Evolutionary conservation across 2,329 filamentous ascomycete species (phyloP).

Genomic region (Penicillium sp.): DNA sequence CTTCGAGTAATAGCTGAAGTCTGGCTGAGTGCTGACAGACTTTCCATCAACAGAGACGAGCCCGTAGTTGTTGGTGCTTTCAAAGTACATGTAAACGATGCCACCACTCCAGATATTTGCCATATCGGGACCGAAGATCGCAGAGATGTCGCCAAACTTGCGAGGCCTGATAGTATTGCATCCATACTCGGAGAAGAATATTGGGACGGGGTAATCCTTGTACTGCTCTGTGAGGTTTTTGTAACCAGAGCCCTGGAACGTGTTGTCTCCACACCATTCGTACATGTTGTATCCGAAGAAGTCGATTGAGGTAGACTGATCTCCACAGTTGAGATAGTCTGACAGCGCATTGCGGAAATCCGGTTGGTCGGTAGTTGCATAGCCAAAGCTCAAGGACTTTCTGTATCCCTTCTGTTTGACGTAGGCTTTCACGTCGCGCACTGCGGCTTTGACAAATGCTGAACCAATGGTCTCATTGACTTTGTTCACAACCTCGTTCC

Average conservation of each 20-base stretch:
- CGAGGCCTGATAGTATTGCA: constrained; percentile 75
- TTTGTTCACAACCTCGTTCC: constrained; percentile 91
- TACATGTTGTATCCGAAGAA: constrained; percentile 99
- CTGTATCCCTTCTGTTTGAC: constrained; percentile 75
- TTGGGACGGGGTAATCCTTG: constrained; percentile 78
- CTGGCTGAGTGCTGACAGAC: constrained; percentile 55
- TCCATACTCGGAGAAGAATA: constrained; percentile 97
- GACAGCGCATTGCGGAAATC: constrained; percentile 77
- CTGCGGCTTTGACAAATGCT: constrained; percentile 93
- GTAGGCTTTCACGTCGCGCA: constrained; percentile 90
- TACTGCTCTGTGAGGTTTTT: constrained; percentile 79
- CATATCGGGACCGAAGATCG: constrained; percentile 78
- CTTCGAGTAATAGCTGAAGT: constrained; percentile 3
- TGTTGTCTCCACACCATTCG: constrained; percentile 90
- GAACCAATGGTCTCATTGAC: constrained; percentile 77
- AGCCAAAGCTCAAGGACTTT: constrained; percentile 74
- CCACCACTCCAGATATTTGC: constrained; percentile 82
- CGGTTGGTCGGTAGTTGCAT: constrained; percentile 44
- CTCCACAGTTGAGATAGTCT: constrained; percentile 89
- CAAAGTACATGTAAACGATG: constrained; percentile 97
- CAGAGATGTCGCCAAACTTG: constrained; percentile 76
- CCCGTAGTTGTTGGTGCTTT: constrained; percentile 81
- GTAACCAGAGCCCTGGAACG: constrained; percentile 73
- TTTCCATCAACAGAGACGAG: constrained; percentile 60
- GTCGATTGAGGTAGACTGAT: constrained; percentile 67